Base-by-base conservation (phyloP, 1,284 basidiomycete genomes). In the Mixia osmundae region DNA sequence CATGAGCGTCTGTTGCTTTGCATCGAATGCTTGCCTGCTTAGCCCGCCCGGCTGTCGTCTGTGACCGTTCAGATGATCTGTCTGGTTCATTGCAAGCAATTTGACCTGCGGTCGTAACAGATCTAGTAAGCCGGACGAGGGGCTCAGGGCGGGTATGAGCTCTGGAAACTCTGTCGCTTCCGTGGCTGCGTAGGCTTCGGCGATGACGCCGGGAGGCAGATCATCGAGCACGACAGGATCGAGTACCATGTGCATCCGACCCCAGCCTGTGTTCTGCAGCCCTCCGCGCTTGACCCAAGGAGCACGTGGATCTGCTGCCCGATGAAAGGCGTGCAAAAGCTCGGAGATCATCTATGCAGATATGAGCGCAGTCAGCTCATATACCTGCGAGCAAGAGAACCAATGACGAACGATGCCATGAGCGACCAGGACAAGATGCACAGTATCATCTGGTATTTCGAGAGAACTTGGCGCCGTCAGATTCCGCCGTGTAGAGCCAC, bases 371-470 rank as follows among this genome's bases (percentile, higher is more conserved):
- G 16, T 22, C 20, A 29, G 25, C 11, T 15, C 7, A 11, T 26
- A n/a, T n/a, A 26, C 9, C 25, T 26, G 25, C 25, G n/a, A 9
- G 9, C 9, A 9, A n/a, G 25, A 26, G 25, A 26, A 9, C 27
- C 7, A 29, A 18, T 5, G 30, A 20, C 16, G 6, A 32, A 39
- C 38, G 31, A 79, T 54, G 0, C 79, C 77, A 52, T 83, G 78
- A 53, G 77, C 78, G 22, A 80, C 71, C 30, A 83, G 53, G 2
- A 71, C 72, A 25, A 82, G 54, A 46, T 76, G 68, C 5, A 65
- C 53, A 15, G 52, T 47, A n/a, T 36, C 25, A 0, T 35, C 37
- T 11, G 30, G 33, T 2, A 24, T 11, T 30, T 35, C 42, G 27
- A 21, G 39, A 14, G 37, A 29, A 27, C 24, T 34, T 36, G 9